A percentile compares a stretch with the other conserved stretches of the same genome.
Conservation (phyloP, 495 filamentous ascomycete species). For the Aspergillus wentii region DNA sequence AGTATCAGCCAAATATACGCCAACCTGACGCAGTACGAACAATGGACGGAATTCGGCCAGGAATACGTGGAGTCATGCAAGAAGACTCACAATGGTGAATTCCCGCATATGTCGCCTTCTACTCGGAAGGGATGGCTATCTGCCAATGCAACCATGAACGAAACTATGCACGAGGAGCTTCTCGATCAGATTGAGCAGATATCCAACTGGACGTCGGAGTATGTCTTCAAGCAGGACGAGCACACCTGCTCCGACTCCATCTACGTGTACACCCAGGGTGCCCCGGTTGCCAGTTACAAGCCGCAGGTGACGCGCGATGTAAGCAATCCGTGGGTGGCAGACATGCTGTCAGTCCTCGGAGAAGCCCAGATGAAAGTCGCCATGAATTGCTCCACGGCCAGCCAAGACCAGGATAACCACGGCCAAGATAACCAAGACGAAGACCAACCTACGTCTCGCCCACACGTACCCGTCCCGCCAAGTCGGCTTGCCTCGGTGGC, state of each 20-base stretch:
- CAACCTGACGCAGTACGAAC: not conserved
- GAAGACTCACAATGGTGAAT: not conserved
- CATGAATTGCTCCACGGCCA: not conserved
- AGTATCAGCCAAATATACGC: not conserved
- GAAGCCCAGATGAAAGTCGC: not conserved
- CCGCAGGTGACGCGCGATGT: not conserved
- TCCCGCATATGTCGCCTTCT: not conserved
- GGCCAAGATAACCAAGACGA: not conserved
- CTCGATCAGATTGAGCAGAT: not conserved
- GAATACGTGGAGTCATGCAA: not conserved
- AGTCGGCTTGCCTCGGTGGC: not conserved
- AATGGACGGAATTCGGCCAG: not conserved
- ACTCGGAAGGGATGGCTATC: not conserved
- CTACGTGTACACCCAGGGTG: conserved; percentile 21
- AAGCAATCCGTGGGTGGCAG: too few relatives aligned
- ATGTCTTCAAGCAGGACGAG: conserved; percentile 33
- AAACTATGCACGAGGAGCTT: not conserved
- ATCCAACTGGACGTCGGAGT: conserved; percentile 34
- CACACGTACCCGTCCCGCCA: not conserved
- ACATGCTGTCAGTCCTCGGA: not conserved
- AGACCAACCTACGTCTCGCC: not conserved
- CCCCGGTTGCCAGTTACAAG: conserved; percentile 2
- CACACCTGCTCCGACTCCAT: conserved; percentile 26
- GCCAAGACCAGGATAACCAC: not conserved
- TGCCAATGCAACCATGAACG: not conserved